phyloP scores from a whole-genome alignment of 257 asterid species.

The Hygrophila difformis region DNA sequence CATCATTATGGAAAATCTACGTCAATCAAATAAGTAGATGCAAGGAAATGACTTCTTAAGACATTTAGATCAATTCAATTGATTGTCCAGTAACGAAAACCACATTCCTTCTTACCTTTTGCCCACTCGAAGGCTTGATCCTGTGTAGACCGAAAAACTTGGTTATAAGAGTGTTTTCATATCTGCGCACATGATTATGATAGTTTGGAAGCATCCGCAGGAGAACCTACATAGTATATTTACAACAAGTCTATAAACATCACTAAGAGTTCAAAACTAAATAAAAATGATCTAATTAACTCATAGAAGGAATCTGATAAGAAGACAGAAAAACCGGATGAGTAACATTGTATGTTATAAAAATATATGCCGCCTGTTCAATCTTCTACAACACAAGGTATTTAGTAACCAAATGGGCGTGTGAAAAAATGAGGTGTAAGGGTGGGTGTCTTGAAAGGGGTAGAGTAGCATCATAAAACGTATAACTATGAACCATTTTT shows the following conservation, averaged over 20 bases:
- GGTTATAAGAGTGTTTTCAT: slow-evolving; percentile 87
- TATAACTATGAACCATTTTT: too few species aligned
- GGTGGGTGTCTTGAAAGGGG: too few species aligned
- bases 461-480: too few species aligned
- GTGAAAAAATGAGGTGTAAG: too few species aligned
- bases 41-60: background rate
- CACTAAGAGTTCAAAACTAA: background rate
- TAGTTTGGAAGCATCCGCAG: slow-evolving; percentile 92
- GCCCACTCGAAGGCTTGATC: slow-evolving; percentile 90
- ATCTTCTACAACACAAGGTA: too few species aligned
- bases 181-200: slow-evolving; percentile 59
- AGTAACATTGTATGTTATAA: background rate
- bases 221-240: slow-evolving; percentile 54
- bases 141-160: slow-evolving; percentile 98
- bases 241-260: background rate
- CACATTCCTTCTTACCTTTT: slow-evolving; percentile 47
- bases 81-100: too few species aligned
- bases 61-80: too few species aligned
- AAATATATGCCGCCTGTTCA: too few species aligned
- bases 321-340: background rate
- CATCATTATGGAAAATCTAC: background rate
- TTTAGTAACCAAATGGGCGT: too few species aligned
- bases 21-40: slow-evolving; percentile 3
- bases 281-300: background rate
- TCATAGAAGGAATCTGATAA: background rate